Percentiles rank a stretch among this genome's conserved stretches.
Conservation (phyloP, 805 yeast species). For the Cyberlindnera xylosilytica region DNA sequence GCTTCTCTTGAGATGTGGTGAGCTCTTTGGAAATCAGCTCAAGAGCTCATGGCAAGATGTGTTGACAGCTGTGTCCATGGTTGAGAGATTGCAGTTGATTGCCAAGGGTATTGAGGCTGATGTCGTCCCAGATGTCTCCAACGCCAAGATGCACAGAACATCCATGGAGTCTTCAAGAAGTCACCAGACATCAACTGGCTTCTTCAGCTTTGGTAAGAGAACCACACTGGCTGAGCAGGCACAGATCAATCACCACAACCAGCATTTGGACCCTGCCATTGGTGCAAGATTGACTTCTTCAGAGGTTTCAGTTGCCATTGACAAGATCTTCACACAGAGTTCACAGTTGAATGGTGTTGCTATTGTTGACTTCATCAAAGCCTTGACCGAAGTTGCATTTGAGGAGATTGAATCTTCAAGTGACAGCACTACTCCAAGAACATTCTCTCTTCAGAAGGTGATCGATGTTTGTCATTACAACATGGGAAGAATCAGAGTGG, state of each 20-base stretch:
- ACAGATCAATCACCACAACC: conserved; percentile 67
- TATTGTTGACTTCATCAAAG: conserved; percentile 81
- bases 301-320: conserved; percentile 76
- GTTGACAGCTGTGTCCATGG: conserved; percentile 78
- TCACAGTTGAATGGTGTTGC: conserved; percentile 77
- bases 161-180: conserved; percentile 51
- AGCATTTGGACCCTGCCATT: conserved; percentile 56
- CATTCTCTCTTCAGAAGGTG: conserved; percentile 90
- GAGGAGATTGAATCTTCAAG: conserved; percentile 92
- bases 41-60: conserved; percentile 82
- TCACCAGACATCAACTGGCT: conserved; percentile 30
- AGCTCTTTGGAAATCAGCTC: conserved; percentile 73
- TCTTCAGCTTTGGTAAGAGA: conserved; percentile 53
- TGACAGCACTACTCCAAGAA: conserved; percentile 77
- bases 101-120: conserved; percentile 85
- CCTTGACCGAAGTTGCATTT: conserved; percentile 78
- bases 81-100: conserved; percentile 84
- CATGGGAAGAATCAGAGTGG: conserved; percentile 92
- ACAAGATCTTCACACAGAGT: conserved; percentile 82
- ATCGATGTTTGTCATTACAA: conserved; percentile 97
- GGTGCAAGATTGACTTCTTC: conserved; percentile 58
- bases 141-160: conserved; percentile 52
- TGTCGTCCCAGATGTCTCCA: conserved; percentile 79
- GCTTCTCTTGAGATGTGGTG: conserved; percentile 71
- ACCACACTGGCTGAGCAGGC: conserved; percentile 65